These are phyloP conservation scores for Chlorella vulgaris DNA, from an alignment of 139 green algal genomes.

Conservation along the genomic window DNA sequence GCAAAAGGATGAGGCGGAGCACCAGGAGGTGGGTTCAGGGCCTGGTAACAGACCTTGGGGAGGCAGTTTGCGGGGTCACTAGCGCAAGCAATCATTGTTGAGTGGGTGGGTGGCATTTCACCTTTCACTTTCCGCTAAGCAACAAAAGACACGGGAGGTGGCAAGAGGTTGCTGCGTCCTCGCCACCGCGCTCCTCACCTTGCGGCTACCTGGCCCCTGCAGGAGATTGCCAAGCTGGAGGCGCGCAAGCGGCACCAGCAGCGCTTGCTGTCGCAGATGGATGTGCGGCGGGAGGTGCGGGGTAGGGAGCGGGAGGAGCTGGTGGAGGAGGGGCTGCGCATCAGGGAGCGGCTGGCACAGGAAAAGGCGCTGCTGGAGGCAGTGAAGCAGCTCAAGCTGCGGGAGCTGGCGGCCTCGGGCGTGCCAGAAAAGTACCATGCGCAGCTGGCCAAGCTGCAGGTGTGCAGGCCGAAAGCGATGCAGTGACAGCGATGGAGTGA, in stretches of 20 bases:
- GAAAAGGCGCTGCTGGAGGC: slow-evolving; percentile 30
- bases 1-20: slow-evolving; percentile 17
- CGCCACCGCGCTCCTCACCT: too few relatives aligned
- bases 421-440: slow-evolving; percentile 30
- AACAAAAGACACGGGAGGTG: too few relatives aligned
- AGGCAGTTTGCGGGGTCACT: too few relatives aligned
- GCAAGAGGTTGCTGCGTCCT: too few relatives aligned
- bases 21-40: slow-evolving; percentile 3
- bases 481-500: too few relatives aligned
- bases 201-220: neutral
- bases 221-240: slow-evolving; percentile 31
- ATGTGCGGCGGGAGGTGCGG: slow-evolving; percentile 14
- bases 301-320: slow-evolving; percentile 1
- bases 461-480: neutral
- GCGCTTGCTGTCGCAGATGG: slow-evolving; percentile 32
- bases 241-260: slow-evolving; percentile 26
- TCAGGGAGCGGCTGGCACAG: slow-evolving; percentile 15
- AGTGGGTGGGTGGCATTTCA: too few relatives aligned
- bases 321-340: slow-evolving; percentile 14
- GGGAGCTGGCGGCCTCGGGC: slow-evolving; percentile 18
- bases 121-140: too few relatives aligned
- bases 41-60: neutral
- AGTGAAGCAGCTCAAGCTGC: slow-evolving; percentile 29
- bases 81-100: too few relatives aligned
- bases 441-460: neutral